Base-by-base conservation (phyloP, 1,284 basidiomycete genomes). In the Trichosporon sp. region DNA sequence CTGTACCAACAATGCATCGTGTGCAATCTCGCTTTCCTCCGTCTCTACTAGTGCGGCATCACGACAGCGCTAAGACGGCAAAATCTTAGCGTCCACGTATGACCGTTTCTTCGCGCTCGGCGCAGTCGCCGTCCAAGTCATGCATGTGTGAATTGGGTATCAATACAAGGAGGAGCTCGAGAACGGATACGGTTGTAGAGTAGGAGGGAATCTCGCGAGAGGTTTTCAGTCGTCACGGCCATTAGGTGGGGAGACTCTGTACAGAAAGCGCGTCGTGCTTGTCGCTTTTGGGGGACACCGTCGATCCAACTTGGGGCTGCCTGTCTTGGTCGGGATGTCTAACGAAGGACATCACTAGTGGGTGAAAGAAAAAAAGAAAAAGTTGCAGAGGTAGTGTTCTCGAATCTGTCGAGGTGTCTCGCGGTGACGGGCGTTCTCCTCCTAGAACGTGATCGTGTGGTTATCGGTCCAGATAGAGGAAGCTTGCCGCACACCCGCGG, bases 101-200 rank as follows among this genome's bases (percentile, higher is more conserved):
- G 38, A 40, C 10, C 11, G 38, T 37, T 37, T 10, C 12, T 12
- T 40, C 11, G 8, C 8, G 10, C 1, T 26, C 54, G 21, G 21
- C 54, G 2, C 59, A 5, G 19, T 21, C 51, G 59, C 59, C 59
- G 59, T 63, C 10, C 64, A 65, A 43, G 64, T 46, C 64, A 43
- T 65, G 64, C 64, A 65, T 65, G 64, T 43, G 64, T 65, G 64
- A 65, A 65, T 46, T 21, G 38, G 64, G 38, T 26, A 38, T 43
- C 64, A 31, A 31, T 40, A 40, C 64, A 46, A 26, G 38, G 64
- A 26, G 38, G 21, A 65, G 38, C 35, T 10, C 19, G 38, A 65
- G 21, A 26, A 14, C 40, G 38, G 12, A 10, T 12, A 40, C 38
- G 38, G 38, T 37, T 61, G 31, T 32, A 31, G 10, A 11, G 21